Conservation (phyloP, 2,329 filamentous ascomycete genomes). For the Graphiopsis chlorocephala region DNA sequence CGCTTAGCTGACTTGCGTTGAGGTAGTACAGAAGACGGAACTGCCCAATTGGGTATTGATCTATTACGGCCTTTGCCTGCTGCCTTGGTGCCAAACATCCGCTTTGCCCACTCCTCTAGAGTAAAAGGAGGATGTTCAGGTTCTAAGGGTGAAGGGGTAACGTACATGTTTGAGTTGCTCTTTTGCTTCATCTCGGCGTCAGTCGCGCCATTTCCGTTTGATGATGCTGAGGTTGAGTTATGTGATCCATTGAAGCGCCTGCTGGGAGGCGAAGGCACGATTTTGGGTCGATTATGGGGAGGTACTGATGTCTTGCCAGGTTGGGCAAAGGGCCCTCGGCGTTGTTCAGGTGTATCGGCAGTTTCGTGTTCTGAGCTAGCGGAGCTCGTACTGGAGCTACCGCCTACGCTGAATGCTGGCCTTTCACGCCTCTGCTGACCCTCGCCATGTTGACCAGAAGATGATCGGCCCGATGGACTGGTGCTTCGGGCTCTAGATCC, state of each 20-base stretch:
- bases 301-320: not conserved
- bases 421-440: slow-evolving; percentile 3
- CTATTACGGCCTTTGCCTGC: slow-evolving; percentile 15
- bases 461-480: slow-evolving; percentile 23
- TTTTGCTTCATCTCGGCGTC: slow-evolving; percentile 30
- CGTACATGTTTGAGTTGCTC: slow-evolving; percentile 35
- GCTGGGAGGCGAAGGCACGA: slow-evolving; percentile 32
- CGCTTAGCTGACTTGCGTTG: slow-evolving; percentile 8
- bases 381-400: slow-evolving; percentile 10
- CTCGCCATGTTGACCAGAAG: slow-evolving; percentile 14
- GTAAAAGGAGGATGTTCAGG: slow-evolving; percentile 6
- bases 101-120: slow-evolving; percentile 12
- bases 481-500: slow-evolving; percentile 24
- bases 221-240: slow-evolving; percentile 12
- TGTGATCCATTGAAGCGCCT: slow-evolving; percentile 26
- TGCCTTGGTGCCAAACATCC: slow-evolving; percentile 18
- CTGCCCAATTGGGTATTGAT: slow-evolving; percentile 28
- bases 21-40: slow-evolving; percentile 26
- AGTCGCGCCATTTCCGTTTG: slow-evolving; percentile 16
- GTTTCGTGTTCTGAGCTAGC: slow-evolving; percentile 4
- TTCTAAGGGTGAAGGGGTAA: slow-evolving; percentile 18
- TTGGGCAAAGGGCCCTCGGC: not conserved
- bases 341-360: not conserved
- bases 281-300: slow-evolving; percentile 28
- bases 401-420: slow-evolving; percentile 13